Evolutionary conservation across 2,329 filamentous ascomycete genomes (phyloP).

Genomic region (Penicillium sclerotiorum): DNA sequence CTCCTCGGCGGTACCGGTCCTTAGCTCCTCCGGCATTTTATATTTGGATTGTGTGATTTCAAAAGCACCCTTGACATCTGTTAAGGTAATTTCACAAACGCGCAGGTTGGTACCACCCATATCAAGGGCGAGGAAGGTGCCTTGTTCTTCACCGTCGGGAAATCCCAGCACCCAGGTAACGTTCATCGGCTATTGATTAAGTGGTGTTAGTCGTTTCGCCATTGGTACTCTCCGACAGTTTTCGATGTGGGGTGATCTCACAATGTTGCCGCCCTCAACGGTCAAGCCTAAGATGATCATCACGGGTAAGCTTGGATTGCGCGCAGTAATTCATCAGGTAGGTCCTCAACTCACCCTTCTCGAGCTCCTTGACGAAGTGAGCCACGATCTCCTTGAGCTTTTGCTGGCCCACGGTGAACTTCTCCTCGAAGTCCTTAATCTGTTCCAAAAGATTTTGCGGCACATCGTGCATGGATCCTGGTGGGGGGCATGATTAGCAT

Average conservation of each 20-base stretch:
- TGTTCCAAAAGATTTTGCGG: constrained; percentile 80
- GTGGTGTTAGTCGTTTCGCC: too few species aligned
- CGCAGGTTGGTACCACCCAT: constrained; percentile 96
- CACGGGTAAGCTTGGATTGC: constrained; percentile 1
- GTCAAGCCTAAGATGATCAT: constrained; percentile 64
- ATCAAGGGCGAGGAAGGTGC: constrained; percentile 85
- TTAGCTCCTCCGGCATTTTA: constrained; percentile 89
- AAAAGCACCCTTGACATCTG: constrained; percentile 84
- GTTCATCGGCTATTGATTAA: constrained; percentile 78
- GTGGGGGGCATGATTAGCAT: constrained; percentile 8
- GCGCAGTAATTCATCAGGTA: background rate
- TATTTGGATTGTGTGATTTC: constrained; percentile 97
- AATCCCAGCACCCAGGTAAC: constrained; percentile 93
- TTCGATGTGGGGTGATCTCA: constrained; percentile 51
- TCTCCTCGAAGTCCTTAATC: constrained; percentile 79
- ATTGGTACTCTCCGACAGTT: background rate
- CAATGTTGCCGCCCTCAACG: constrained; percentile 88
- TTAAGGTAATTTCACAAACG: constrained; percentile 89
- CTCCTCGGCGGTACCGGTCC: constrained; percentile 79
- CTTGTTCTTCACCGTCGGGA: constrained; percentile 83
- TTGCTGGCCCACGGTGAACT: constrained; percentile 74
- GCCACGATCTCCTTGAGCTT: constrained; percentile 89
- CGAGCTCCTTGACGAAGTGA: constrained; percentile 86
- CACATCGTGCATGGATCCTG: constrained; percentile 88
- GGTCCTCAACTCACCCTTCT: constrained; percentile 65